Percentiles rank a stretch among this genome's conserved stretches.
phyloP scores from a whole-genome alignment of 352 stramenopile species.

The Globisporangium orthogonon region DNA sequence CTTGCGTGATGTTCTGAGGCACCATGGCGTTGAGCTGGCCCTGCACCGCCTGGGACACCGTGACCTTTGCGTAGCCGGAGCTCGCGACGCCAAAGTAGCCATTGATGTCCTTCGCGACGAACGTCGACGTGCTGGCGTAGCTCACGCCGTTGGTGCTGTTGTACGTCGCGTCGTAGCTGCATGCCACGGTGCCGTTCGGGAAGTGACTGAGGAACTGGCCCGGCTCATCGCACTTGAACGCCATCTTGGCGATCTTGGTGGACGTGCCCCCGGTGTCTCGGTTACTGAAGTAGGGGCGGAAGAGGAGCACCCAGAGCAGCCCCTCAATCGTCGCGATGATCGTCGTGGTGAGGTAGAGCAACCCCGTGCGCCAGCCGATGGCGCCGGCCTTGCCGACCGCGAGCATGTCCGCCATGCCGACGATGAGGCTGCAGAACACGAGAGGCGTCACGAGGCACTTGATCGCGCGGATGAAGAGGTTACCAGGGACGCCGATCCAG shows the following conservation, averaged over 20 bases:
- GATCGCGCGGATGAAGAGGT: constrained; percentile 44
- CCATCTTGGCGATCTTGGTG: constrained; percentile 6
- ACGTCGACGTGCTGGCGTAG: constrained; percentile 12
- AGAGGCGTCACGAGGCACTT: constrained; percentile 35
- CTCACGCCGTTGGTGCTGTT: constrained; percentile 11
- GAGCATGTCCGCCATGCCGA: constrained; percentile 36
- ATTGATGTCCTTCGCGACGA: constrained; percentile 28
- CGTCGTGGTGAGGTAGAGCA: constrained; percentile 31
- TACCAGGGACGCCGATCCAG: constrained; percentile 30
- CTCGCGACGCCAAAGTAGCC: constrained; percentile 12
- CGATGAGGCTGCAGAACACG: constrained; percentile 38
- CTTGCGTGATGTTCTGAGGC: constrained; percentile 29
- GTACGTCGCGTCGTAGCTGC: constrained; percentile 12
- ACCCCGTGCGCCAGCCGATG: constrained; percentile 22
- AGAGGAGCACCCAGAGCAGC: constrained; percentile 25
- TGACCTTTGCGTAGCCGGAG: constrained; percentile 6
- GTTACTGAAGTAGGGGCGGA: constrained; percentile 23
- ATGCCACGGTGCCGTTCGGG: constrained; percentile 5
- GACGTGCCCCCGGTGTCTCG: constrained; percentile 3
- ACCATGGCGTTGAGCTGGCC: constrained; percentile 28
- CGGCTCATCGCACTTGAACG: constrained; percentile 13
- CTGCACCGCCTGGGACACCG: constrained; percentile 22
- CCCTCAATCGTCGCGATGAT: constrained; percentile 23
- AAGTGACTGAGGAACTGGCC: constrained; percentile 18
- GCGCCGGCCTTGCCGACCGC: constrained; percentile 22